Evolutionary conservation across 2,329 filamentous ascomycete species (phyloP), one percentile per base, ranked within the genome.

Genomic region (Clarireedia sp.): DNA sequence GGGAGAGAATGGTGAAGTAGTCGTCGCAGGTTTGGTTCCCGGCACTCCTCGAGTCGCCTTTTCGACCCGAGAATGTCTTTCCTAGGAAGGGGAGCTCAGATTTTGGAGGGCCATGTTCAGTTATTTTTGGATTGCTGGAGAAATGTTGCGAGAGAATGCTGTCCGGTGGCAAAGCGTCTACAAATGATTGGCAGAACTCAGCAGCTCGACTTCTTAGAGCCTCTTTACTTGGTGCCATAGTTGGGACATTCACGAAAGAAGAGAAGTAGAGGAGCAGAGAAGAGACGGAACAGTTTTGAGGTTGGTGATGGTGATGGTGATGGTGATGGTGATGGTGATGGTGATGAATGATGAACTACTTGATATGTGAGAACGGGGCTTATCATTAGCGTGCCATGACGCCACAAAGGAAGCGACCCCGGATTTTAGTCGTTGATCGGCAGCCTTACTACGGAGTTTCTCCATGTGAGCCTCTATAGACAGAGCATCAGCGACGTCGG

Each of bases 101-200:
- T 26, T 49, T 63, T 40, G 58, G 43, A 3, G 73, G 72, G 1
- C 72, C 73, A 58, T 74, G 71, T 63, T 74, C 73, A 2, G 69
- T 69, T 56, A 74, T 75, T 21, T 26, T 36, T 9, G 54, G 54
- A 23, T 24, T 33, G 17, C 47, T n/a, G 36, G 46, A 23, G 57
- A 59, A 59, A 21, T 48, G 48, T 44, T 21, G 7, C 21, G 40
- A 48, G 12, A 57, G 36, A 19, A 57, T 53, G 7, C 44, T n/a
- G 5, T n/a, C 10, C 3, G 57, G 55, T 2, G 55, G 23, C 6
- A 40, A 7, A 8, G 38, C 41, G 14, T 48, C 26, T 2, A 55
- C 17, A 12, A 57, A 48, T 14, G 57, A 29, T 16, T 26, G 33
- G 29, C 57, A 59, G 48, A 59, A 59, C 4, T 24, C 26, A 29